Evolutionary conservation across 2,329 filamentous ascomycete species (phyloP).

Genomic region (Sodiomyces alkalinus): DNA sequence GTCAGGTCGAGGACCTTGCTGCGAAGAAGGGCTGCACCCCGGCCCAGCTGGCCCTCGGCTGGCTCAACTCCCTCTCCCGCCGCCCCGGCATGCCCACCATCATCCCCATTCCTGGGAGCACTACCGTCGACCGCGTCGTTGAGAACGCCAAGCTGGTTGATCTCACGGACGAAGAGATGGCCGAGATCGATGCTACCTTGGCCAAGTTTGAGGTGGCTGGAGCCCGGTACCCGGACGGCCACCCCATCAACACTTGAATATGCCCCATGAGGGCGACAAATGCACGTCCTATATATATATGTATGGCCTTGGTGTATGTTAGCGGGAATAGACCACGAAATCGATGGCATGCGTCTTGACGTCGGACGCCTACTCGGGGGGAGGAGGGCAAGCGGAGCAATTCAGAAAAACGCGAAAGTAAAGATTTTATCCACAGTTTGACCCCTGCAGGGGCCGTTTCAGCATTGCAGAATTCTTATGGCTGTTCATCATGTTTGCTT

Average conservation of each 20-base stretch:
- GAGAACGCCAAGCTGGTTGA: conserved; percentile 42
- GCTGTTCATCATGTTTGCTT: conserved; percentile 16
- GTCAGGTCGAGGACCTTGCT: conserved; percentile 41
- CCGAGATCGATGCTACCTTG: conserved; percentile 32
- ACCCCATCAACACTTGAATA: conserved; percentile 22
- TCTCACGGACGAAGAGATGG: conserved; percentile 33
- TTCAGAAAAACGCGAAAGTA: too few species aligned
- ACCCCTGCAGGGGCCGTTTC: conserved; percentile 15
- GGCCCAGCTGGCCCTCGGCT: conserved; percentile 51
- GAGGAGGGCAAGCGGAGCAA: too few species aligned
- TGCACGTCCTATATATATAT: too few species aligned
- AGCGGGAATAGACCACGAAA: too few species aligned
- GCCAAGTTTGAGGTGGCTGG: conserved; percentile 31
- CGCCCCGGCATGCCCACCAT: conserved; percentile 38
- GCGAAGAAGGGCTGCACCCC: conserved; percentile 42
- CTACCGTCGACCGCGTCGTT: conserved; percentile 35
- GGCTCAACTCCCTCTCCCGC: conserved; percentile 36
- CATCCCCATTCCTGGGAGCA: conserved; percentile 53
- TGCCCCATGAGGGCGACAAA: too few species aligned
- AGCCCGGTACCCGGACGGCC: conserved; percentile 26
- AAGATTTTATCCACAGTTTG: conserved; percentile 17
- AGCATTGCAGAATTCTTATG: conserved; percentile 36
- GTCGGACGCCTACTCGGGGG: too few species aligned
- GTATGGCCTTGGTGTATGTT: too few species aligned
- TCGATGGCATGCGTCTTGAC: too few species aligned